Percentiles rank a stretch among this genome's conserved stretches.
These are phyloP conservation scores for Saccharomyces jurei DNA, from an alignment of 805 yeast species.

Conservation along the genomic window DNA sequence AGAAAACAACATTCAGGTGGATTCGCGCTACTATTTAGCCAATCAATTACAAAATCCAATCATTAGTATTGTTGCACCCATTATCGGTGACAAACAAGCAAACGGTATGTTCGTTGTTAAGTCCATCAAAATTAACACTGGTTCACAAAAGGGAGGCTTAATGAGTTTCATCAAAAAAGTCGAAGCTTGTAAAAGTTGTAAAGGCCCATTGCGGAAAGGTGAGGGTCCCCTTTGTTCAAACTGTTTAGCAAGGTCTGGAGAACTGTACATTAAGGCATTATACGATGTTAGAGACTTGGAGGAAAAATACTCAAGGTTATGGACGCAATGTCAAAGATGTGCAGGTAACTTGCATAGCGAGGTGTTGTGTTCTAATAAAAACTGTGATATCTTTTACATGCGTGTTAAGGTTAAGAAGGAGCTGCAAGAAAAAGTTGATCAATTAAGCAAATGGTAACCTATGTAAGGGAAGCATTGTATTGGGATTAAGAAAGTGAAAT, in stretches of 20 bases:
- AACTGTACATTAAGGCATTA: conserved; percentile 71
- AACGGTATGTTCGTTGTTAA: conserved; percentile 63
- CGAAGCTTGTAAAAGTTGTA: conserved; percentile 83
- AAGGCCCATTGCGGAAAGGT: conserved; percentile 58
- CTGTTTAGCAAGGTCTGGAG: conserved; percentile 67
- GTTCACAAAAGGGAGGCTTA: conserved; percentile 73
- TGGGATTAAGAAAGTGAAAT: neutral
- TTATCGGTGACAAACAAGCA: conserved; percentile 78
- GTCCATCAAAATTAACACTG: conserved; percentile 34
- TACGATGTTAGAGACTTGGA: conserved; percentile 75
- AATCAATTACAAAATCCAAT: conserved; percentile 91
- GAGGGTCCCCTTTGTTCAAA: conserved; percentile 75
- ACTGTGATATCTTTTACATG: conserved; percentile 97
- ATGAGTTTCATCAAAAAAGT: conserved; percentile 89
- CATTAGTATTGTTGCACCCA: conserved; percentile 89
- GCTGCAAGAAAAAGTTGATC: conserved; percentile 32
- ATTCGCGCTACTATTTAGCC: conserved; percentile 86
- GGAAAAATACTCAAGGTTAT: conserved; percentile 71
- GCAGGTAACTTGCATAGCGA: conserved; percentile 95
- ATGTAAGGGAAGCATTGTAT: neutral
- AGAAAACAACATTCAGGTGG: conserved; percentile 88
- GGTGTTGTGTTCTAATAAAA: conserved; percentile 88
- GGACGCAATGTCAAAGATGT: conserved; percentile 98
- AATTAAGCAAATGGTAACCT: conserved; percentile 34
- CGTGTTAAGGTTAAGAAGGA: conserved; percentile 49